These are phyloP conservation scores for Lactifluus volemus DNA, from an alignment of 768 basidiomycete species.

Conservation along the genomic window DNA sequence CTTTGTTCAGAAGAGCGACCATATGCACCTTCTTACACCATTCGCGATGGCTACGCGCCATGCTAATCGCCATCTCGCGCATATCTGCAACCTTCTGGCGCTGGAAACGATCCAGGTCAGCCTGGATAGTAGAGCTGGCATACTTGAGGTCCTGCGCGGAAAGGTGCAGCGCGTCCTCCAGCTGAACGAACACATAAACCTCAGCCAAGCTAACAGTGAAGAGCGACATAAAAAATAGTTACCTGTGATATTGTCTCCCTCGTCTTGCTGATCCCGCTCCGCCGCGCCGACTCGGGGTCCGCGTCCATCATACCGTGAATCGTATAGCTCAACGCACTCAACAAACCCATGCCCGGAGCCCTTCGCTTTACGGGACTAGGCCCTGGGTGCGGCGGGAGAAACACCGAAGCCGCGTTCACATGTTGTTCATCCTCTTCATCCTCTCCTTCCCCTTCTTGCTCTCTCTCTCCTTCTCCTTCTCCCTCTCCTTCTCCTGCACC, in stretches of 20 bases:
- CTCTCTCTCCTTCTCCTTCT: constrained; percentile 16
- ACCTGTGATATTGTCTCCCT: constrained; percentile 94
- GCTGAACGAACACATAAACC: constrained; percentile 35
- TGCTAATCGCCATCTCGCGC: constrained; percentile 84
- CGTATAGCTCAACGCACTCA: constrained; percentile 90
- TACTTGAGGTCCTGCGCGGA: constrained; percentile 93
- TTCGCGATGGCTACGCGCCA: constrained; percentile 86
- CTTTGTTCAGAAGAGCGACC: not conserved
- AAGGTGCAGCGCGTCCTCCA: constrained; percentile 91
- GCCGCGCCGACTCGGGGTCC: constrained; percentile 91
- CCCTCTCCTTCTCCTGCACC: not conserved
- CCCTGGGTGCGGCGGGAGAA: constrained; percentile 73
- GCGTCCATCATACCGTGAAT: constrained; percentile 98
- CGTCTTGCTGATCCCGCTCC: constrained; percentile 91
- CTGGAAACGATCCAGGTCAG: constrained; percentile 96
- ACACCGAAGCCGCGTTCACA: constrained; percentile 32
- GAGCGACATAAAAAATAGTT: constrained; percentile 17
- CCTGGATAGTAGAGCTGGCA: constrained; percentile 92
- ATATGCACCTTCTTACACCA: constrained; percentile 86
- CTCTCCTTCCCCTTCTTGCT: not conserved
- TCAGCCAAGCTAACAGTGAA: not conserved
- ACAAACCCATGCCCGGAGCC: constrained; percentile 73
- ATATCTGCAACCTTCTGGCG: constrained; percentile 97
- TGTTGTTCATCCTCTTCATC: constrained; percentile 26
- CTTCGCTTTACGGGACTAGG: constrained; percentile 56